Conservation (phyloP, 192 early-diverging fungal species). For the Tieghemiomyces parasiticus region DNA sequence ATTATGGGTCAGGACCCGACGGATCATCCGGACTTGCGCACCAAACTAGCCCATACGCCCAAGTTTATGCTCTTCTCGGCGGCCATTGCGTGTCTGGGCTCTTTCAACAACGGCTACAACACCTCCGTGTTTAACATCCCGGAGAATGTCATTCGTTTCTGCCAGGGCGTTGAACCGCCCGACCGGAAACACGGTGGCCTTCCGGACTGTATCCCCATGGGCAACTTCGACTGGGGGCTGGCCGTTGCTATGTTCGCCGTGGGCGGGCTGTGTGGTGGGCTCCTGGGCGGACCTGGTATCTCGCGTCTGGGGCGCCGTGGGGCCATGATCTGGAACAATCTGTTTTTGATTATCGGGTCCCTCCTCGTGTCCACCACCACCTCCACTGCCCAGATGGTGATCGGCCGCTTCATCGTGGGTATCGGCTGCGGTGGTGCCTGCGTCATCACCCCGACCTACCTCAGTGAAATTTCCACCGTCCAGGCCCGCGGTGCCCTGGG, state of each 20-base stretch:
- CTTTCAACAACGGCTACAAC: slow-evolving; percentile 11
- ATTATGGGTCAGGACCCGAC: too few species aligned
- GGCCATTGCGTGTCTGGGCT: not conserved
- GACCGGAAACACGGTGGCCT: slow-evolving; percentile 1
- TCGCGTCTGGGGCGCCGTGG: slow-evolving; percentile 8
- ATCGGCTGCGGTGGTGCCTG: slow-evolving; percentile 50
- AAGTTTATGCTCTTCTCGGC: not conserved
- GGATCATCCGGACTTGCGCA: too few species aligned
- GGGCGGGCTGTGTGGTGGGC: not conserved
- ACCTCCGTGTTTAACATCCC: slow-evolving; percentile 11
- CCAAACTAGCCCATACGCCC: not conserved
- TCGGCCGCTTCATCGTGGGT: slow-evolving; percentile 61
- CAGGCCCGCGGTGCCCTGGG: slow-evolving; percentile 53
- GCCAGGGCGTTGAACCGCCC: slow-evolving; percentile 1
- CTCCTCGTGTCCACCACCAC: slow-evolving; percentile 45
- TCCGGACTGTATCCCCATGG: slow-evolving; percentile 12
- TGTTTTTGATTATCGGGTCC: slow-evolving; percentile 48
- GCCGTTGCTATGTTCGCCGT: slow-evolving; percentile 7
- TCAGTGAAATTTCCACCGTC: slow-evolving; percentile 65
- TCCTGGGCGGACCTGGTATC: slow-evolving; percentile 5
- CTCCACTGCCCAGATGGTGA: slow-evolving; percentile 41
- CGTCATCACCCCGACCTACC: slow-evolving; percentile 49
- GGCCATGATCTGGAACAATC: slow-evolving; percentile 44
- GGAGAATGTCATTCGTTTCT: slow-evolving; percentile 9
- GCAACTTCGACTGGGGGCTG: slow-evolving; percentile 9